phyloP scores from a whole-genome alignment of 371 early-diverging fungal genomes.

The Haplosporangium sp. region DNA sequence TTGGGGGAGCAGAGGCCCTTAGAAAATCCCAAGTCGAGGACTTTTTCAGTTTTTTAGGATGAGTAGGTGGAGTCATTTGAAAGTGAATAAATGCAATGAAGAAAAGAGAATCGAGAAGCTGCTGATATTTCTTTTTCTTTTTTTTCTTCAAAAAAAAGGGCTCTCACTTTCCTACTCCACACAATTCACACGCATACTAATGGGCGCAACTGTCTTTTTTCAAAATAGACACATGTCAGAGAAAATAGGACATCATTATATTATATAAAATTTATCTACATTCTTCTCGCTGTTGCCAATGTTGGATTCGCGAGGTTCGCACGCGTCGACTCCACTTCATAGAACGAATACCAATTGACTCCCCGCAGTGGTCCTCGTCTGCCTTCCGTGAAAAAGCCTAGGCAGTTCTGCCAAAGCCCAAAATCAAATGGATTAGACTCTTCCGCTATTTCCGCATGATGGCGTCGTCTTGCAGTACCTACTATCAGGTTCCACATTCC shows the following conservation, averaged over 20 bases:
- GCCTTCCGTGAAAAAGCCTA: slow-evolving; percentile 84
- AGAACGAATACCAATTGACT: slow-evolving; percentile 72
- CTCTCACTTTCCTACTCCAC: neutral
- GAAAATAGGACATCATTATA: neutral
- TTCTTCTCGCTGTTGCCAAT: slow-evolving; percentile 8
- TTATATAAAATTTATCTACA: slow-evolving; percentile 3
- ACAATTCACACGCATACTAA: neutral
- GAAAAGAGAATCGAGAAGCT: neutral
- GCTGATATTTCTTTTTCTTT: too few relatives aligned
- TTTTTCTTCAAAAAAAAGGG: neutral
- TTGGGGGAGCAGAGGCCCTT: slow-evolving; percentile 35
- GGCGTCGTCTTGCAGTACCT: slow-evolving; percentile 29
- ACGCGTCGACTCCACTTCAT: slow-evolving; percentile 41
- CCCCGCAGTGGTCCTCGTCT: slow-evolving; percentile 63
- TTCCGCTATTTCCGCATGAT: slow-evolving; percentile 16
- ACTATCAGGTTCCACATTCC: slow-evolving; percentile 48
- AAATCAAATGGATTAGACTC: slow-evolving; percentile 72
- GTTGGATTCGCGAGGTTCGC: slow-evolving; percentile 1
- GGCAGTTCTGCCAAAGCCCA: slow-evolving; percentile 79
- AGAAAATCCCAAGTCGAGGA: slow-evolving; percentile 24
- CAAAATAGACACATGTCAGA: slow-evolving; percentile 1
- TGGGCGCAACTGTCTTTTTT: neutral
- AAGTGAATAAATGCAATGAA: neutral
- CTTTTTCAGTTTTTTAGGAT: neutral
- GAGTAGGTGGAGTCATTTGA: neutral